Evolutionary conservation across 2,329 filamentous ascomycete genomes (phyloP), one percentile per base, ranked within the genome.

Genomic region (Ascochyta koolunga): DNA sequence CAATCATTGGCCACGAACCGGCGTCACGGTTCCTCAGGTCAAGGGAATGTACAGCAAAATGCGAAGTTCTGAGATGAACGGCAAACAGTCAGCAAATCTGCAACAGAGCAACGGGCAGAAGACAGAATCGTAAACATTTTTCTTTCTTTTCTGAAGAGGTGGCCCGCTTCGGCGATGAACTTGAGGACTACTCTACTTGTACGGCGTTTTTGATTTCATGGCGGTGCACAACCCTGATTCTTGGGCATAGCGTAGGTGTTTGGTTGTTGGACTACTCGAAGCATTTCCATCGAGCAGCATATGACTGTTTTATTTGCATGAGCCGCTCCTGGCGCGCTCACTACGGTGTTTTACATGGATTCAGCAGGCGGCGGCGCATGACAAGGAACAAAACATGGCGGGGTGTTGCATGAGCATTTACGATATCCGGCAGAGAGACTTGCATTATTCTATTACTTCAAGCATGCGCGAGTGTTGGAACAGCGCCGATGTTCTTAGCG

Each of bases 11-110:
- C 74, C 75, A 25, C 69, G 68, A 24, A 54, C 60, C 8, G 66
- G 64, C 29, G 64, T 71, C 4, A 68, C 65, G 24, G 68, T 70
- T 18, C 56, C 58, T 5, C 65, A 70, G 32, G 66, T 77, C 42
- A 72, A 72, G 58, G 60, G 61, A 42, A 76, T 76, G 72, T 76
- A 77, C 58, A 63, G 62, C 33, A 74, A 70, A 60, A 69, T 75
- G 65, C 54, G 73, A 45, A 64, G 53, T 16, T 62, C 64, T 13
- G 72, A 75, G 55, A 65, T 63, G 55, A 65, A 60, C 40, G 58
- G 57, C 41, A 72, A 69, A 56, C 61, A 62, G 44, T 47, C 50
- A n/a, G 50, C 63, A 25, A 57, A 58, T 27, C 46, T 57, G 13
- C 50, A 59, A 38, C 56, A 67, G 41, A 64, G 58, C n/a, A 69